A percentile compares a stretch with the other conserved stretches of the same genome.
Evolutionary conservation across 2,329 filamentous ascomycete species (phyloP).

Genomic region (Ciborinia camelliae): DNA sequence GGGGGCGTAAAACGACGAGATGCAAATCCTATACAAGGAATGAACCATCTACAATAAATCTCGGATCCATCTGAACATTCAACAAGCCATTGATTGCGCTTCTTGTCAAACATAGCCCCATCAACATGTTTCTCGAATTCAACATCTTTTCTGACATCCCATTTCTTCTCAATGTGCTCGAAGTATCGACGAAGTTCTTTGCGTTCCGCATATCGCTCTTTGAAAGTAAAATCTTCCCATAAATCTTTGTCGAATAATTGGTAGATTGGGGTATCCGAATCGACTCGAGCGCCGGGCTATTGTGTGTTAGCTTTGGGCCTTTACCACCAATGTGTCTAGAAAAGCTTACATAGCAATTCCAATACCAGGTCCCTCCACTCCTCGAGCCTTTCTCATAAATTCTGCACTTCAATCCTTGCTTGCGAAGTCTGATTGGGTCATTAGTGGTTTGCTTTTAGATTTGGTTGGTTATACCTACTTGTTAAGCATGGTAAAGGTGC

Average conservation of each 20-base stretch:
- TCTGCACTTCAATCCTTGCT: constrained; percentile 46
- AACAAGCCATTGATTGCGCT: constrained; percentile 41
- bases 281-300: constrained; percentile 44
- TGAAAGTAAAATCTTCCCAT: constrained; percentile 56
- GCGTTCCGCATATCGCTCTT: constrained; percentile 49
- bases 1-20: constrained; percentile 30
- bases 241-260: constrained; percentile 45
- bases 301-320: constrained; percentile 13
- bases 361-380: constrained; percentile 50
- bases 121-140: constrained; percentile 42
- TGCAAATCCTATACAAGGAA: constrained; percentile 32
- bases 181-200: constrained; percentile 56
- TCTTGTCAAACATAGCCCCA: constrained; percentile 41
- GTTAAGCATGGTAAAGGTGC: constrained; percentile 32
- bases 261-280: constrained; percentile 43
- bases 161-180: constrained; percentile 53
- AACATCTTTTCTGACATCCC: constrained; percentile 49
- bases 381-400: constrained; percentile 53
- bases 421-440: constrained; percentile 40
- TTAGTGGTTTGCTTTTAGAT: constrained; percentile 26
- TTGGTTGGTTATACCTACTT: constrained; percentile 39
- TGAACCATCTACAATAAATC: constrained; percentile 28
- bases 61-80: constrained; percentile 39
- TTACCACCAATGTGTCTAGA: neutral
- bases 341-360: constrained; percentile 38